Base-by-base conservation (phyloP, 768 basidiomycete genomes). In the Cystobasidium onofrii region DNA sequence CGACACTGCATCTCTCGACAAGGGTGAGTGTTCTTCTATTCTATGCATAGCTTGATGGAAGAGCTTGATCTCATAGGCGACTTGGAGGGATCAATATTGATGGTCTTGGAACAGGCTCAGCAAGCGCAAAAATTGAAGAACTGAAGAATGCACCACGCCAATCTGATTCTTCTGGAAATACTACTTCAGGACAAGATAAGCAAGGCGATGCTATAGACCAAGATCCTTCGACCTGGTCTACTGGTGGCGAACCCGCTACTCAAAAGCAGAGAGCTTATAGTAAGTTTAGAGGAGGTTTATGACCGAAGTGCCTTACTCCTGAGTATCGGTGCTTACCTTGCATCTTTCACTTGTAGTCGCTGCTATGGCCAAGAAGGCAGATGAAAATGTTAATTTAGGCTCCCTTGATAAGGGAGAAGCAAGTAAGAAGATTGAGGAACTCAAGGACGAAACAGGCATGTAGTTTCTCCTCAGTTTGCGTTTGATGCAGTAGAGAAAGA, bases 331-430 rank as follows among this genome's bases (percentile, higher is more conserved):
- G 15, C 15, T 39, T 6, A 39, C 39, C 39, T 39, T 39, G 7
- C 39, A 23, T 4, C 46, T 55, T 12, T 15, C 27, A 20, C 9
- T 60, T 7, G 31, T 23, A 71, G 69, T 71, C 55, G 69, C 54
- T n/a, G 69, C 69, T 23, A 71, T 71, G 69, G 69, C 69, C 12
- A 55, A 71, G n/a, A 71, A 60, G 55, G 69, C 69, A 23, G 69
- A 55, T 23, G 55, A 71, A 20, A 55, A 71, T 39, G 69, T 71
- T 13, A 60, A 39, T 36, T n/a, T 71, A 10, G 69, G 52, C 10
- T 9, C 20, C 17, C 69, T 71, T 15, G 69, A 71, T 54, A 71
- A 71, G 69, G 69, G 50, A 34, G 69, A 71, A 36, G 69, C 69
- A 15, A 57, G 54, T 29, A 39, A 57, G 55, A 71, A 55, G 52